Conservation (phyloP, 2,329 filamentous ascomycete species). For the Curvularia lunata region DNA sequence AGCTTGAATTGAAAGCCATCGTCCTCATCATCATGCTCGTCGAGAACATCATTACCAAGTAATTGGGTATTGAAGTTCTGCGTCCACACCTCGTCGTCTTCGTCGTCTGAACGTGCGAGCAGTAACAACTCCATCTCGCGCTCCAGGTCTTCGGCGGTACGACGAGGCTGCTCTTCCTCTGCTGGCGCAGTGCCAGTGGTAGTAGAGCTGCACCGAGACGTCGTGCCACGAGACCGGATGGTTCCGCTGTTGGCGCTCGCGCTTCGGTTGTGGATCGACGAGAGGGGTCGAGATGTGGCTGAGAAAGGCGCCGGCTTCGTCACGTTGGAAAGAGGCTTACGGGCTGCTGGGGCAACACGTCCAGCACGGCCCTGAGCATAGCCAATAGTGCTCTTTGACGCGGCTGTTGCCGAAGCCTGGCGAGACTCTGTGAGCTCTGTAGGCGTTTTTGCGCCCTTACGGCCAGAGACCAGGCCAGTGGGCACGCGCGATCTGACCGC, state of each 20-base stretch:
- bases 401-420: slow-evolving; percentile 66
- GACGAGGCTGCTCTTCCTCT: slow-evolving; percentile 30
- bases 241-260: slow-evolving; percentile 18
- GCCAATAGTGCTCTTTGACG: slow-evolving; percentile 81
- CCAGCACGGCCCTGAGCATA: slow-evolving; percentile 77
- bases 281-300: slow-evolving; percentile 29
- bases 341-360: slow-evolving; percentile 50
- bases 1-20: slow-evolving; percentile 43
- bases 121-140: slow-evolving; percentile 41
- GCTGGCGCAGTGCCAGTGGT: slow-evolving; percentile 36
- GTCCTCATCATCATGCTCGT: slow-evolving; percentile 37
- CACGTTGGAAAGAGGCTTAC: slow-evolving; percentile 48
- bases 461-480: slow-evolving; percentile 45
- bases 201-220: slow-evolving; percentile 45
- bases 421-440: slow-evolving; percentile 61
- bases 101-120: slow-evolving; percentile 36
- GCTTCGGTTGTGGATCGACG: slow-evolving; percentile 26
- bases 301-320: slow-evolving; percentile 41
- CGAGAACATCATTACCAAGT: slow-evolving; percentile 29
- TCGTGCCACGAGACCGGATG: slow-evolving; percentile 24
- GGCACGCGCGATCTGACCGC: slow-evolving; percentile 50
- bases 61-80: slow-evolving; percentile 39
- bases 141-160: slow-evolving; percentile 44
- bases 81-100: slow-evolving; percentile 42
- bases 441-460: slow-evolving; percentile 48